These are phyloP conservation scores for Penicillium sclerotiorum DNA, from an alignment of 2,329 filamentous ascomycete genomes.

Conservation along the genomic window DNA sequence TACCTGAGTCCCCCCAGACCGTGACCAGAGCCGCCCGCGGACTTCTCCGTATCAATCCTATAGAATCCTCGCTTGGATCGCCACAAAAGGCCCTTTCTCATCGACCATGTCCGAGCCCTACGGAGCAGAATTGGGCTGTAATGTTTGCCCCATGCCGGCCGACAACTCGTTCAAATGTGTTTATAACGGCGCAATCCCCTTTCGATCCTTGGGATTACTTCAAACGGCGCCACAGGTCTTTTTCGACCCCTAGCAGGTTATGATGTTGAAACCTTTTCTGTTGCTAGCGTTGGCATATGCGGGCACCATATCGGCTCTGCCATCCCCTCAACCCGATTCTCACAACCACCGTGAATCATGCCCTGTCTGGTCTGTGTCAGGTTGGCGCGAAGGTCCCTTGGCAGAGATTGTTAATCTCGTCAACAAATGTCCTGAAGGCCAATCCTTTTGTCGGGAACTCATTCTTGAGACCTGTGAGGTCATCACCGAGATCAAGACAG, in stretches of 20 bases:
- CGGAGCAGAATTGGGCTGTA: background rate
- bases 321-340: background rate
- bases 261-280: background rate
- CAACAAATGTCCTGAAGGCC: constrained; percentile 4
- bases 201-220: background rate
- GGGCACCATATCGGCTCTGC: constrained; percentile 1
- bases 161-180: background rate
- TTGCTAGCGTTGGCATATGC: background rate
- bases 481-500: constrained; percentile 8
- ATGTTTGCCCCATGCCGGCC: background rate
- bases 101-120: background rate
- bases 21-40: too few relatives aligned
- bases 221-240: background rate
- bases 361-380: background rate
- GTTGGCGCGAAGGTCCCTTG: background rate
- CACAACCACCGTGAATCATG: background rate
- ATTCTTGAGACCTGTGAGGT: background rate
- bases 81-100: background rate
- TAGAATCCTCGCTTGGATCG: background rate
- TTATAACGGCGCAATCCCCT: background rate
- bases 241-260: background rate
- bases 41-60: background rate
- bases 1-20: too few relatives aligned
- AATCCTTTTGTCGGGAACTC: constrained; percentile 5
- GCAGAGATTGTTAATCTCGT: background rate